Percentiles rank a stretch among this genome's conserved stretches.
Conservation (phyloP, 306 rosid species). For the Geum urbanum region DNA sequence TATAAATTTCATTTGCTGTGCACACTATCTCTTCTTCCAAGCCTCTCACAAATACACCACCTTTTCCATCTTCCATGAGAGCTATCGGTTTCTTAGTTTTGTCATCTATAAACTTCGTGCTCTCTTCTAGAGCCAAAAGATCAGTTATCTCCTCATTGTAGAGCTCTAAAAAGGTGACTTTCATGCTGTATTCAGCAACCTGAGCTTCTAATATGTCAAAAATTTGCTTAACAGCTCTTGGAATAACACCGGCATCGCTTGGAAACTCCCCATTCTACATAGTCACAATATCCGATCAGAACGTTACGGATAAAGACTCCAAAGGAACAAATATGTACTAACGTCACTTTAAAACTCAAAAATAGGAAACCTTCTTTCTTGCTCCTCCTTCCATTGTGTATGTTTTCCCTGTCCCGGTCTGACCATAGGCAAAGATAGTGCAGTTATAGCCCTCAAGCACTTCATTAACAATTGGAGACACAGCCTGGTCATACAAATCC, state of each 20-base stretch:
- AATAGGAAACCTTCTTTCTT: constrained; percentile 67
- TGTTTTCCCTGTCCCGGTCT: constrained; percentile 98
- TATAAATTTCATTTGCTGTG: constrained; percentile 95
- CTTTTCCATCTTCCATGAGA: constrained; percentile 98
- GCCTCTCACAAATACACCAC: constrained; percentile 96
- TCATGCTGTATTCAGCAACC: constrained; percentile 93
- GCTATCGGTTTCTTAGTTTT: constrained; percentile 95
- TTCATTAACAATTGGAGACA: constrained; percentile 90
- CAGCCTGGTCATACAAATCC: constrained; percentile 91
- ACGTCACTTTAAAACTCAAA: background rate
- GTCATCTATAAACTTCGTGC: constrained; percentile 75
- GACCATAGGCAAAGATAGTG: constrained; percentile 97
- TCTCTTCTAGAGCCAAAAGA: constrained; percentile 91
- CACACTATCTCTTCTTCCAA: constrained; percentile 99
- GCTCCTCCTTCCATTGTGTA: constrained; percentile 99
- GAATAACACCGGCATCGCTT: constrained; percentile 96
- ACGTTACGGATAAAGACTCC: background rate
- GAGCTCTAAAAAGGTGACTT: constrained; percentile 94
- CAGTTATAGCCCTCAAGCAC: constrained; percentile 99
- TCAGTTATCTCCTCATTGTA: constrained; percentile 95
- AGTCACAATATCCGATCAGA: constrained; percentile 23
- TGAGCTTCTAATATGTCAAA: constrained; percentile 96
- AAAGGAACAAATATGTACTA: background rate
- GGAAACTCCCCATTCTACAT: constrained; percentile 95
- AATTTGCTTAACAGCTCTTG: constrained; percentile 92